phyloP scores from a whole-genome alignment of 768 basidiomycete genomes.

The Phylloporus arenicola region DNA sequence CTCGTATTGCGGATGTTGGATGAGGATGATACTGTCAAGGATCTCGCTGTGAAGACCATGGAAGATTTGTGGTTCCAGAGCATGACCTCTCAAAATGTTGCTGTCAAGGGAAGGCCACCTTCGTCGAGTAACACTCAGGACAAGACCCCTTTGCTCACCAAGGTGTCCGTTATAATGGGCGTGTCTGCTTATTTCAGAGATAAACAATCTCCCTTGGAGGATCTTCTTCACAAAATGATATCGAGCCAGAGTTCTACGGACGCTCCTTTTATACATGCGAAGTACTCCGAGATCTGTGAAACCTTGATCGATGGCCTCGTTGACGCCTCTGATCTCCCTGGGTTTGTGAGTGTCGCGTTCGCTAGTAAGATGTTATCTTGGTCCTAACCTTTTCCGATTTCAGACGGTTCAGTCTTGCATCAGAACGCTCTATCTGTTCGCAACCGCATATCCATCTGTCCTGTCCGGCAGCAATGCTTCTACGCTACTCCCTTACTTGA shows the following conservation, averaged over 20 bases:
- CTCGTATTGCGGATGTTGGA: slow-evolving; percentile 83
- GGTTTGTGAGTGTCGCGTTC: slow-evolving; percentile 51
- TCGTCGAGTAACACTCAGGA: slow-evolving; percentile 36
- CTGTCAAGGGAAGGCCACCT: slow-evolving; percentile 35
- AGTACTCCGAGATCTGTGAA: slow-evolving; percentile 81
- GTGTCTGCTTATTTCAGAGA: slow-evolving; percentile 80
- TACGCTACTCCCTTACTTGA: slow-evolving; percentile 85
- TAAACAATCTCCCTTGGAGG: slow-evolving; percentile 77
- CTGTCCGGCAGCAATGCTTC: slow-evolving; percentile 82
- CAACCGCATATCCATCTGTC: slow-evolving; percentile 75
- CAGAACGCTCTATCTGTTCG: slow-evolving; percentile 78
- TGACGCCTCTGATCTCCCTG: slow-evolving; percentile 75
- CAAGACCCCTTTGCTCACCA: slow-evolving; percentile 52
- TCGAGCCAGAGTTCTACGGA: slow-evolving; percentile 59
- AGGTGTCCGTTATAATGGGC: slow-evolving; percentile 80
- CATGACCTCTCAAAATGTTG: slow-evolving; percentile 24
- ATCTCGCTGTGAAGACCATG: slow-evolving; percentile 82
- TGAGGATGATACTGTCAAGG: slow-evolving; percentile 93
- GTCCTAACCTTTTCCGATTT: background rate
- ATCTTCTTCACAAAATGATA: slow-evolving; percentile 79
- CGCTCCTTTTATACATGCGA: slow-evolving; percentile 48
- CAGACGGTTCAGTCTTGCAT: slow-evolving; percentile 83
- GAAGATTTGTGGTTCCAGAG: slow-evolving; percentile 87
- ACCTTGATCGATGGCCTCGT: slow-evolving; percentile 82
- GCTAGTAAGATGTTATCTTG: background rate